phyloP scores from a whole-genome alignment of 1,284 basidiomycete species.

The Thelephora terrestris region DNA sequence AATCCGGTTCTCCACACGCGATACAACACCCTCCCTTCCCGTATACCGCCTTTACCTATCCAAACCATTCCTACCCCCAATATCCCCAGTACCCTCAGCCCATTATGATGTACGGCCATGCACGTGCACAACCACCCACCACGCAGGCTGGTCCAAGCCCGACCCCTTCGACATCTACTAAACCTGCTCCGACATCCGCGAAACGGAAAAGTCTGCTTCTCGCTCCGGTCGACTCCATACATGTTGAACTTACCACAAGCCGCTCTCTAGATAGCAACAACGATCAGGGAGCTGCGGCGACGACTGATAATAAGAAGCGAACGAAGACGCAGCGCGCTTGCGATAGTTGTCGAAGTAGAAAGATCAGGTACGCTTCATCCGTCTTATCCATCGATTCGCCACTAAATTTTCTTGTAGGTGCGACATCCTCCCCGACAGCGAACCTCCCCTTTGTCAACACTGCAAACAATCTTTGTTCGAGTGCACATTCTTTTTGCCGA shows the following conservation, averaged over 20 bases:
- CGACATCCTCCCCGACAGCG: slow-evolving; percentile 63
- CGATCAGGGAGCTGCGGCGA: slow-evolving; percentile 14
- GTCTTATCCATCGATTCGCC: slow-evolving; percentile 20
- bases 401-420: slow-evolving; percentile 39
- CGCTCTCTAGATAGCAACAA: too few relatives aligned
- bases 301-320: slow-evolving; percentile 67
- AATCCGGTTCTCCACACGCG: slow-evolving; percentile 39
- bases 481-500: slow-evolving; percentile 95
- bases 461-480: slow-evolving; percentile 87
- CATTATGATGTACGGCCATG: slow-evolving; percentile 38
- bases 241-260: too few relatives aligned
- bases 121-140: slow-evolving; percentile 16
- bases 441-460: slow-evolving; percentile 74
- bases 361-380: slow-evolving; percentile 58
- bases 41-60: slow-evolving; percentile 22
- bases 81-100: slow-evolving; percentile 53
- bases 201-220: slow-evolving; percentile 12
- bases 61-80: slow-evolving; percentile 33
- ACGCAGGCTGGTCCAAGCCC: too few relatives aligned
- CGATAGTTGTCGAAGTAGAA: slow-evolving; percentile 86
- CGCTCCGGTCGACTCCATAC: slow-evolving; percentile 9
- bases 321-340: slow-evolving; percentile 88
- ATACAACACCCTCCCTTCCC: slow-evolving; percentile 33
- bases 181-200: slow-evolving; percentile 21
- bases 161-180: too few relatives aligned